Evolutionary conservation across 2,329 filamentous ascomycete species (phyloP), one percentile per base, ranked within the genome.

Genomic region (Grosmannia clavigera): DNA sequence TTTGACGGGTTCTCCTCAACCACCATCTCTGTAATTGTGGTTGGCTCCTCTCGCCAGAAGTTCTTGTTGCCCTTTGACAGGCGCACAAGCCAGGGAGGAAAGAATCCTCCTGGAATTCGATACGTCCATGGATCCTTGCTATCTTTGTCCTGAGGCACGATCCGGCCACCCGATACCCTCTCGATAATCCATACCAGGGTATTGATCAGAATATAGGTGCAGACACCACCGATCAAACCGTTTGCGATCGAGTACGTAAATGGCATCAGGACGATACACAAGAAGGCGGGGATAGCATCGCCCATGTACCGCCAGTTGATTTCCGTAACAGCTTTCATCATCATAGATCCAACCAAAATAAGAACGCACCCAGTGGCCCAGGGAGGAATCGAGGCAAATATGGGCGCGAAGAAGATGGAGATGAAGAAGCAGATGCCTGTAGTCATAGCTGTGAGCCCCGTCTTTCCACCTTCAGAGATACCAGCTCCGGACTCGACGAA

Each of bases 231-330:
- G 64, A 90, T 88, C 35, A 90, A 79, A 29, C 87, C 87, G 63
- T 90, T 89, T 14, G 87, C 86, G 57, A 89, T 86, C 55, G 84
- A 87, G 76, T 89, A 90, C 63, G 83, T 88, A 69, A 90, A 88
- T 0, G 87, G 87, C 74, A 90, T 90, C 60, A 88, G 81, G 3
- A 82, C 81, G 65, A 90, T 82, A 14, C 87, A 88, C 35, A 90
- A 76, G 70, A 90, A 90, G 0, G 87, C 88, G 0, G 87, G 87
- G 3, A 90, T 75, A 0, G 86, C 84, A 63, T 90, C 87, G 55
- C 87, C 87, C 58, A 88, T 82, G 65, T 88, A 90, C 12, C 76
- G 74, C 87, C 87, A 90, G 72, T 90, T 90, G 72, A 90, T 84
- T 58, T 84, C 81, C 31, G 81, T 83, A 58, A 88, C 84, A 66